Evolutionary conservation across 306 rosid species (phyloP), one percentile per base, ranked within the genome.

Genomic region (Inga leiocalycina): DNA sequence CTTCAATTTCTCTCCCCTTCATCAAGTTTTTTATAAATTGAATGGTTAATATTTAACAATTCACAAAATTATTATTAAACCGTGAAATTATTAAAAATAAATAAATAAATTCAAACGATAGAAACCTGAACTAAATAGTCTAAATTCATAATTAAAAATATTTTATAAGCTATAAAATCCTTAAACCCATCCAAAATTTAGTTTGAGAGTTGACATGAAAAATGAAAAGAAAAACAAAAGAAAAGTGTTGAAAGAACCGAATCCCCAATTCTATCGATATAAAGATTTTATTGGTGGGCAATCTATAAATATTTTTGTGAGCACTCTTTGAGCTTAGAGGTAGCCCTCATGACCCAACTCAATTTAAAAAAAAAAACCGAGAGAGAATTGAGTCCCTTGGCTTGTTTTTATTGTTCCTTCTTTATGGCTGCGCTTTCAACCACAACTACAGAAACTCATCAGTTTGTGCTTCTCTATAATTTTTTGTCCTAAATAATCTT

Each of bases 261-360:
- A 4, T 37, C 8, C 43, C 8, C 41, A 35, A 35, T 35, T 0
- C 4, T 5, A 0, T 37, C 5, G 41, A 37, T 37, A 4, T 5
- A 0, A 37, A 5, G 8, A 39, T 6, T 1, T 39, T 6, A 8
- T 39, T 39, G 8, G 0, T 0, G 1, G 8, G 8, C 4, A 39
- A 1, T 39, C 0, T 39, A 5, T 39, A 39, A 6, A 1, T 39
- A 6, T 1, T 39, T 5, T 39, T 39, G 0, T 39, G 6, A 5
- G 1, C 8, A 5, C 1, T 37, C 8, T 5, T 37, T 37, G 1
- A 37, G 8, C 1, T 37, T 37, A 37, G 8, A 37, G 7, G 41
- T 5, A 45, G 3, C 3, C 0, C 0, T 2, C 3, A 1, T 0
- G 2, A 44, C 2, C 10, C 4, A 45, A 45, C 30, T 27, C 30